Percentiles rank a stretch among this genome's conserved stretches.
phyloP scores from a whole-genome alignment of 257 asterid genomes.

The Cynanchum wilfordii region DNA sequence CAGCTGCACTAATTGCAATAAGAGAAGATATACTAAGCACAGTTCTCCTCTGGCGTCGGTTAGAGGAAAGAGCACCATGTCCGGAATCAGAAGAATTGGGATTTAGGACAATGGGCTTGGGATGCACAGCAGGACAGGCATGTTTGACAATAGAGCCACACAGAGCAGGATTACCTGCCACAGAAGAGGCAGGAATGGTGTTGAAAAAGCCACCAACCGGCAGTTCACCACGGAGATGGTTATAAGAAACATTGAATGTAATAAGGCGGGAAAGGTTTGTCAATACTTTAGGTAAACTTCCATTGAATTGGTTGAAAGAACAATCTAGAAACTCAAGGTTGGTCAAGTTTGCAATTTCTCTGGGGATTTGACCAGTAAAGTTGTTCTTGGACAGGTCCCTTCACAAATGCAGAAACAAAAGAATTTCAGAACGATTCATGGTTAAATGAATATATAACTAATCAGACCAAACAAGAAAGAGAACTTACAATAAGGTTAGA shows the following conservation, averaged over 20 bases:
- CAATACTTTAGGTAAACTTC: slow-evolving; percentile 64
- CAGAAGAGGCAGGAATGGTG: slow-evolving; percentile 58
- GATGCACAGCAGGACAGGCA: slow-evolving; percentile 76
- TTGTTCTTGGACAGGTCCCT: slow-evolving; percentile 70
- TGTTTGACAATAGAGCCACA: slow-evolving; percentile 78
- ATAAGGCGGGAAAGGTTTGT: slow-evolving; percentile 54
- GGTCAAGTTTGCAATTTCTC: slow-evolving; percentile 43
- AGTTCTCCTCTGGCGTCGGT: slow-evolving; percentile 48
- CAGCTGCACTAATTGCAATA: slow-evolving; percentile 84
- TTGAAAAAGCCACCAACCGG: slow-evolving; percentile 84
- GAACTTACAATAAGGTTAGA: slow-evolving; percentile 60
- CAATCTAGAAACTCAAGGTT: slow-evolving; percentile 57
- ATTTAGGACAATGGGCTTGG: slow-evolving; percentile 79
- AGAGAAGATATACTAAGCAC: slow-evolving; percentile 75
- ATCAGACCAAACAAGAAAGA: slow-evolving; percentile 4
- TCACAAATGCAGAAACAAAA: not conserved
- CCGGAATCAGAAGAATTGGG: slow-evolving; percentile 63
- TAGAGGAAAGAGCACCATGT: slow-evolving; percentile 40
- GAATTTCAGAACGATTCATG: not conserved
- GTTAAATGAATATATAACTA: not conserved
- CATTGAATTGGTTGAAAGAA: slow-evolving; percentile 67
- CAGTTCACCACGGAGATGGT: slow-evolving; percentile 68
- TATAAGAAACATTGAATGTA: slow-evolving; percentile 63
- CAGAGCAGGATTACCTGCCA: slow-evolving; percentile 62
- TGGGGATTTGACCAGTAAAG: slow-evolving; percentile 58